Percentiles rank a stretch among this genome's conserved stretches.
phyloP scores from a whole-genome alignment of 1,139 yeast species.

The Ogataea hybrid region DNA sequence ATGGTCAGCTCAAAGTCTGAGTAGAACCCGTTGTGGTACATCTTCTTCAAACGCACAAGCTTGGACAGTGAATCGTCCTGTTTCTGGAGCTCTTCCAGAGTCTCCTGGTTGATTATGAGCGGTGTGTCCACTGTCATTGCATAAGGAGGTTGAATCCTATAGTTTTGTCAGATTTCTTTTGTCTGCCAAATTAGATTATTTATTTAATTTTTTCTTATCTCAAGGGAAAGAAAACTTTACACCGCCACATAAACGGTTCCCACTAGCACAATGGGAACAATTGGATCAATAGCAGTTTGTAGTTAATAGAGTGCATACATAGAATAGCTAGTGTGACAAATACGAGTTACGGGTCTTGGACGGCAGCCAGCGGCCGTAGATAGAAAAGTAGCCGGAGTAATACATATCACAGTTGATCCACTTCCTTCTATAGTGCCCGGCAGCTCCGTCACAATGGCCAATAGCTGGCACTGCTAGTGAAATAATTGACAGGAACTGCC shows the following conservation, averaged over 20 bases:
- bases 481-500: too few relatives aligned
- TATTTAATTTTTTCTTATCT: not conserved
- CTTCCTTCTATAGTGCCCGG: not conserved
- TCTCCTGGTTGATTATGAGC: slow-evolving; percentile 14
- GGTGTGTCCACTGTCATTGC: not conserved
- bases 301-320: not conserved
- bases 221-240: not conserved
- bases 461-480: too few relatives aligned
- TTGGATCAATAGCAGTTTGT: not conserved
- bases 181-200: too few relatives aligned
- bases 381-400: too few relatives aligned
- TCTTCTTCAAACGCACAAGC: slow-evolving; percentile 10
- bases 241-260: not conserved
- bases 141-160: too few relatives aligned
- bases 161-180: too few relatives aligned
- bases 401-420: not conserved
- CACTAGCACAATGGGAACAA: not conserved
- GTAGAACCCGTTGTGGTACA: slow-evolving; percentile 20
- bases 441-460: too few relatives aligned
- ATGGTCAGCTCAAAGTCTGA: slow-evolving; percentile 40
- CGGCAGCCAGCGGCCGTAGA: not conserved
- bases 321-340: not conserved
- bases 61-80: slow-evolving; percentile 13
- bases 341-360: not conserved
- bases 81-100: slow-evolving; percentile 20